Evolutionary conservation across 345 rosid genomes (phyloP).

Genomic region (Corymbia maculata): DNA sequence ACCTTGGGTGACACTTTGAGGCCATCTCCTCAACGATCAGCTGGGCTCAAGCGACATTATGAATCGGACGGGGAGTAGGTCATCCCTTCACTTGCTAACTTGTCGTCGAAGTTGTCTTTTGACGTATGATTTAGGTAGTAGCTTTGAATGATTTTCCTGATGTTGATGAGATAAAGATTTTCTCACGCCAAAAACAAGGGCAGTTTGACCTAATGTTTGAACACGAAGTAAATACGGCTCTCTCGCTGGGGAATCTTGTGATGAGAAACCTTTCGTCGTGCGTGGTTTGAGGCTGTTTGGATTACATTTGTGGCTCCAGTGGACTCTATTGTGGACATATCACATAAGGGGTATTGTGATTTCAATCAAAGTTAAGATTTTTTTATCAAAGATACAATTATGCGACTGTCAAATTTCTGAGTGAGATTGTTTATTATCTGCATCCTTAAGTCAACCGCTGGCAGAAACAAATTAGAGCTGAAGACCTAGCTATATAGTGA

Average conservation of each 20-base stretch:
- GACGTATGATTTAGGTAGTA: not conserved
- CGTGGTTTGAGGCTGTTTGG: not conserved
- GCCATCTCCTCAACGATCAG: not conserved
- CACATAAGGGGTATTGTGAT: not conserved
- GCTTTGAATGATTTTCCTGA: not conserved
- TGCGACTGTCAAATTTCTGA: not conserved
- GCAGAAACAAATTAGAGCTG: not conserved
- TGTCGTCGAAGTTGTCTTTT: not conserved
- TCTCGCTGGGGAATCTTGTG: not conserved
- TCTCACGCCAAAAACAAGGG: not conserved
- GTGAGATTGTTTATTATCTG: not conserved
- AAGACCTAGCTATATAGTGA: not conserved
- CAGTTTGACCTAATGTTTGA: not conserved
- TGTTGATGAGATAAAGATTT: not conserved
- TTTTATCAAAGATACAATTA: not conserved
- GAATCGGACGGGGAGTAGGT: not conserved
- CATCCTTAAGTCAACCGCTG: not conserved
- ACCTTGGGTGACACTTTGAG: not conserved
- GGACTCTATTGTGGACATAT: not conserved
- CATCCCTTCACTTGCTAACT: not conserved
- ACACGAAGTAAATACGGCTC: not conserved
- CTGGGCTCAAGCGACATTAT: not conserved
- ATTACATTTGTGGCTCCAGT: not conserved
- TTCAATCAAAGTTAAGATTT: not conserved
- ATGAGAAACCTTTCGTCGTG: not conserved